Evolutionary conservation across 371 early-diverging fungal species (phyloP), one percentile per base, ranked within the genome.

Genomic region (Batrachochytrium dendrobatidis): DNA sequence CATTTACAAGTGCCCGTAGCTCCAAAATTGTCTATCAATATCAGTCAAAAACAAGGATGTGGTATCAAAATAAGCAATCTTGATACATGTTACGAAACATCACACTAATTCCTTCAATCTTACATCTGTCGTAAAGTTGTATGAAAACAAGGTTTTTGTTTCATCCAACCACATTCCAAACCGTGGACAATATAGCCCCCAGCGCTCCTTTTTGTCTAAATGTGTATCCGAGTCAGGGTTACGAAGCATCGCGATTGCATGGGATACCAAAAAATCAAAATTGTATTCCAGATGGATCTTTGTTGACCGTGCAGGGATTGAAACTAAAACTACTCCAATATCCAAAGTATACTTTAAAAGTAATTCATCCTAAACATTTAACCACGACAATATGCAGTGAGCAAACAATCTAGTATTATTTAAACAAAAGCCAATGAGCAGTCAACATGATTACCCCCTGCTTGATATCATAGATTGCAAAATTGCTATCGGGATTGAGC

Each of bases 151-250:
- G 30, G 62, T 60, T 34, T 57, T 48, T 24, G 49, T 44, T 7
- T 61, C 62, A 24, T 68, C 69, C 12, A 68, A 45, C 69, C 69
- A 68, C 17, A 62, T 58, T n/a, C 65, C 69, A 22, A 61, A 53
- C 3, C 60, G 51, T 6, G 69, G 65, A 52, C 60, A 62, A 51
- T 68, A 68, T 26, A 68, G 34, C 1, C 69, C 65, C 31, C 28
- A 55, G 18, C 45, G 25, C 18, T 35, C 62, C 8, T 64, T 51
- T 17, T 3, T 7, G 24, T 45, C 46, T 20, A 7, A 24, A 24
- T 48, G 51, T 18, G 53, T 24, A 17, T 17, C n/a, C 22, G 30
- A 33, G 52, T 60, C 33, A 8, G 28, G 45, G 1, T 58, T 55
- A 17, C 45, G 31, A 7, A 68, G 31, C 6, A 29, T 28, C 22